phyloP scores from a whole-genome alignment of 1,284 basidiomycete genomes.

The Gastroboletus turbinatus region DNA sequence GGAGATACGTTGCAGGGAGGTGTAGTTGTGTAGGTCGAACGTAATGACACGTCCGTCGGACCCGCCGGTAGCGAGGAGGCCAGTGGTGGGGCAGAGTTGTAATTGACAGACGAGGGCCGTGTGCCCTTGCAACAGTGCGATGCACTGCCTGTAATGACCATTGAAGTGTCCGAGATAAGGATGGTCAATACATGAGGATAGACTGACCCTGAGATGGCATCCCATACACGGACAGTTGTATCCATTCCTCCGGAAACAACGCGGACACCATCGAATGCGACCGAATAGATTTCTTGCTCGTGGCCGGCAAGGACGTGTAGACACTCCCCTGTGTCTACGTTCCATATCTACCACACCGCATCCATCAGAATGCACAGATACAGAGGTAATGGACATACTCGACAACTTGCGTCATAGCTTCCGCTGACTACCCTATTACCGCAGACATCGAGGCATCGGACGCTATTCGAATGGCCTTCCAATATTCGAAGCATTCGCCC shows the following conservation, averaged over 20 bases:
- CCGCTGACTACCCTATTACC: constrained; percentile 84
- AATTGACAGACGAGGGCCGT: constrained; percentile 94
- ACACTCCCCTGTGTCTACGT: constrained; percentile 84
- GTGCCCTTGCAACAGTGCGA: constrained; percentile 90
- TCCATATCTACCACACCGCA: constrained; percentile 62
- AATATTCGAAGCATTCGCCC: constrained; percentile 73
- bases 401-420: constrained; percentile 84
- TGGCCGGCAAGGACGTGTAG: constrained; percentile 87
- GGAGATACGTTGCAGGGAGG: constrained; percentile 53
- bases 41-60: constrained; percentile 94
- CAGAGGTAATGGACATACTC: constrained; percentile 48
- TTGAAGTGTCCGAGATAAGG: constrained; percentile 17
- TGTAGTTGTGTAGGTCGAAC: constrained; percentile 66
- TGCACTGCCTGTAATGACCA: constrained; percentile 58
- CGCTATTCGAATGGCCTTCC: constrained; percentile 79
- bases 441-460: constrained; percentile 86
- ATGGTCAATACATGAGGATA: background rate
- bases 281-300: constrained; percentile 89
- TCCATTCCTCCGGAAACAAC: constrained; percentile 90
- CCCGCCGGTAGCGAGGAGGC: constrained; percentile 82
- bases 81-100: constrained; percentile 56
- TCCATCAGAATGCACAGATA: background rate
- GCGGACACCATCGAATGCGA: constrained; percentile 87
- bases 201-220: constrained; percentile 71
- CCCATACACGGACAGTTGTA: constrained; percentile 90